Conservation (phyloP, 1,139 yeast genomes). For the Candida tropicalis region DNA sequence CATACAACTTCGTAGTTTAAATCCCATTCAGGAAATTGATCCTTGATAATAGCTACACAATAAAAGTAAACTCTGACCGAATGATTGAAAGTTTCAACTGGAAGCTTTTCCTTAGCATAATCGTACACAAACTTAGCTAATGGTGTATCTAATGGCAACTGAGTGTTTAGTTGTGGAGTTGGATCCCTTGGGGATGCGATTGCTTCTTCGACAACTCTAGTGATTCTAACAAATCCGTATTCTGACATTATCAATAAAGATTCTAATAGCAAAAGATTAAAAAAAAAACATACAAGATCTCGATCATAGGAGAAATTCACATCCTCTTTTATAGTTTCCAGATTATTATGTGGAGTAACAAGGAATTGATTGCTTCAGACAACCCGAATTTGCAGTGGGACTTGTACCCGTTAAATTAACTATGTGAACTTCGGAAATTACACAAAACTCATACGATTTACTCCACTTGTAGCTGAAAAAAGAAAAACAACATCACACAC, state of each 20-base stretch:
- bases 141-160: slow-evolving; percentile 24
- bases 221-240: slow-evolving; percentile 36
- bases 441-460: neutral
- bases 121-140: slow-evolving; percentile 24
- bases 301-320: too few species aligned
- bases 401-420: neutral
- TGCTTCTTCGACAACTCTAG: slow-evolving; percentile 32
- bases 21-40: slow-evolving; percentile 40
- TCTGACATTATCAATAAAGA: slow-evolving; percentile 23
- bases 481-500: neutral
- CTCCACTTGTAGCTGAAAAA: neutral
- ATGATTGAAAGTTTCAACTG: slow-evolving; percentile 32
- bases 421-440: slow-evolving; percentile 3
- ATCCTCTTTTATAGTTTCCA: too few species aligned
- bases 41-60: slow-evolving; percentile 35
- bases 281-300: too few species aligned
- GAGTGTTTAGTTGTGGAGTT: slow-evolving; percentile 24
- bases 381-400: neutral
- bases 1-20: slow-evolving; percentile 34
- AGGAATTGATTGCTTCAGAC: neutral
- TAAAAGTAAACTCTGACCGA: slow-evolving; percentile 38
- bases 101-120: slow-evolving; percentile 30
- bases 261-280: neutral
- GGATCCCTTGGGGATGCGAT: slow-evolving; percentile 31
- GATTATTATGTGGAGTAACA: too few species aligned